Evolutionary conservation across 2,329 filamentous ascomycete genomes (phyloP).

Genomic region (Hypocreales sp.): DNA sequence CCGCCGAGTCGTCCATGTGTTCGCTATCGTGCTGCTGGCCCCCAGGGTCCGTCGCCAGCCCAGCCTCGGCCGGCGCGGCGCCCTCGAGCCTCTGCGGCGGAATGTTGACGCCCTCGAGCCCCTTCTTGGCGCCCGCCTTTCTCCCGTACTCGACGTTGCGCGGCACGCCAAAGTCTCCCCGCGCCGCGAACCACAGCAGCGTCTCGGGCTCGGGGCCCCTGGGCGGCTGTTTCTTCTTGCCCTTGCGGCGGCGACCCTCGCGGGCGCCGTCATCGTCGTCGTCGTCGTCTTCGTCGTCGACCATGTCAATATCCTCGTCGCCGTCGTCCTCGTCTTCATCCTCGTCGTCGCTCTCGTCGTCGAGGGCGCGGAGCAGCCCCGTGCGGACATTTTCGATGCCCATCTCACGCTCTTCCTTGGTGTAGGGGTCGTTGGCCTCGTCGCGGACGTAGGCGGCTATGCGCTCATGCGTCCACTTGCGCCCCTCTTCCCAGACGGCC

Average conservation of each 20-base stretch:
- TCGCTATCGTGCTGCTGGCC: too few relatives aligned
- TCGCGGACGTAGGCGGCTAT: slow-evolving; percentile 25
- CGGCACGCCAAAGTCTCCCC: slow-evolving; percentile 29
- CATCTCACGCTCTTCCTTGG: slow-evolving; percentile 48
- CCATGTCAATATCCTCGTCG: slow-evolving; percentile 14
- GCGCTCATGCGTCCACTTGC: slow-evolving; percentile 23
- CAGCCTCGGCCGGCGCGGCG: slow-evolving; percentile 4
- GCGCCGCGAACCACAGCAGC: slow-evolving; percentile 27
- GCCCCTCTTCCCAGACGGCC: slow-evolving; percentile 39
- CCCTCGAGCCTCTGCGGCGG: slow-evolving; percentile 10
- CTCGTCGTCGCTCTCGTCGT: slow-evolving; percentile 36
- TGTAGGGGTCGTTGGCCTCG: slow-evolving; percentile 47
- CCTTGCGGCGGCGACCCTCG: too few relatives aligned
- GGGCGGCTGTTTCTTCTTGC: slow-evolving; percentile 9
- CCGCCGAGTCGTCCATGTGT: neutral
- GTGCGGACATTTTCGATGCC: slow-evolving; percentile 59
- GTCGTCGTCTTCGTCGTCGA: slow-evolving; percentile 11
- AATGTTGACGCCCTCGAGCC: slow-evolving; percentile 19
- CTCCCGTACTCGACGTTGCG: slow-evolving; percentile 27
- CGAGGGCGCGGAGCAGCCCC: slow-evolving; percentile 43
- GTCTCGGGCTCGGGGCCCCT: slow-evolving; percentile 28
- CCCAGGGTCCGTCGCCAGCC: neutral
- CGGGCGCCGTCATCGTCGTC: slow-evolving; percentile 1
- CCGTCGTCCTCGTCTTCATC: slow-evolving; percentile 43
- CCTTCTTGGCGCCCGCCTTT: slow-evolving; percentile 15